Percentiles rank a stretch among this genome's conserved stretches.
Evolutionary conservation across 2,329 filamentous ascomycete species (phyloP).

Genomic region (Cercospora sojina): DNA sequence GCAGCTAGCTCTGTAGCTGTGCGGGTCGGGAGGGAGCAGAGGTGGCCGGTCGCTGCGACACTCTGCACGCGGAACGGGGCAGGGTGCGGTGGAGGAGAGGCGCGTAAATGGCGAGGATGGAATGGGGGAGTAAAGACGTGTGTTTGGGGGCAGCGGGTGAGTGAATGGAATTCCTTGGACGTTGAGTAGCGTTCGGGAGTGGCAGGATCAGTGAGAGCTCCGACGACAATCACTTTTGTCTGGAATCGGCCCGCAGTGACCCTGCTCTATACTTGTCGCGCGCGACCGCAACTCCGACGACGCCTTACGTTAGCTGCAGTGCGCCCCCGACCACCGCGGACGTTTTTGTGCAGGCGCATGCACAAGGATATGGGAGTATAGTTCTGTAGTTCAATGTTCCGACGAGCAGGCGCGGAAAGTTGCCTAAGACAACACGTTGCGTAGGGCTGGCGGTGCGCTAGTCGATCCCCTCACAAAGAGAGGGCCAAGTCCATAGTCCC

Average conservation of each 20-base stretch:
- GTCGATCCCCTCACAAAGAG: slow-evolving; percentile 7
- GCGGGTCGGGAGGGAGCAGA: slow-evolving; percentile 1
- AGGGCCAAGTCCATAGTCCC: slow-evolving; percentile 1
- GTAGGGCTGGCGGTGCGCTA: slow-evolving; percentile 4
- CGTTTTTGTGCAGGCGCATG: not conserved
- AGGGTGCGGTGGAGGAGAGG: not conserved
- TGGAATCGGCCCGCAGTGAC: slow-evolving; percentile 1
- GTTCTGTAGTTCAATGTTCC: not conserved
- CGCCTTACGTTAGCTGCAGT: not conserved
- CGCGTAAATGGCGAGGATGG: not conserved
- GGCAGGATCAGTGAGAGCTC: slow-evolving; percentile 7
- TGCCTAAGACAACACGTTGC: not conserved
- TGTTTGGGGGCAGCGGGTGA: not conserved
- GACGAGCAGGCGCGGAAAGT: not conserved
- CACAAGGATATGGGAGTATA: not conserved
- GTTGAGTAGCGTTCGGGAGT: slow-evolving; percentile 5
- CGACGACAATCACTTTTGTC: not conserved
- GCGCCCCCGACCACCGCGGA: not conserved
- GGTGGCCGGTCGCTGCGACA: slow-evolving; percentile 4
- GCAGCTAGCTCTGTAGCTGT: slow-evolving; percentile 1
- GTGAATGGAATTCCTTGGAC: slow-evolving; percentile 3
- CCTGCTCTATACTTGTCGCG: slow-evolving; percentile 1
- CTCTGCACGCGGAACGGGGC: slow-evolving; percentile 10
- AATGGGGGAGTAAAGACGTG: not conserved
- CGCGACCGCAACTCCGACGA: not conserved